Evolutionary conservation across 495 filamentous ascomycete genomes (phyloP), one percentile per base, ranked within the genome.

Genomic region (Barbatosphaeria neglecta): DNA sequence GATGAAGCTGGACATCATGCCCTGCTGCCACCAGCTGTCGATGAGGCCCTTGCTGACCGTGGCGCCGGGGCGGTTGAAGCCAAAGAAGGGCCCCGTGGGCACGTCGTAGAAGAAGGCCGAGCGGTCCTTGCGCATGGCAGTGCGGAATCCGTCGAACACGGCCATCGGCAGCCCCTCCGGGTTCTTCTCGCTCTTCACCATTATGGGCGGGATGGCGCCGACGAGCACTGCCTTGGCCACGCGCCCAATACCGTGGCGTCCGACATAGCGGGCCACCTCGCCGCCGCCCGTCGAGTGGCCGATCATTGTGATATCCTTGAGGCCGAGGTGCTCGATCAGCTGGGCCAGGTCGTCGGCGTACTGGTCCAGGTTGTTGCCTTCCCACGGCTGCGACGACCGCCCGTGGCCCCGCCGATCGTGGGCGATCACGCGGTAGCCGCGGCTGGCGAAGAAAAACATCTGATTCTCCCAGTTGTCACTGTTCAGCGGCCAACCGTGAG

Each of bases 321-420:
- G 44, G 15, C 64, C 44, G 11, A 68, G 61, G 43, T 63, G 49
- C 31, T 53, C 53, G 33, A 67, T 58, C 0, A 70, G 56, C 49
- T 61, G 58, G 13, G 57, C 22, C 8, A 70, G 61, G 42, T 70
- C 65, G 33, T 67, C 61, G 41, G 61, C 59, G 41, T 56, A 68
- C 17, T 48, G 59, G 35, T 68, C 59, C 55, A 67, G 64, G 45
- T 68, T 59, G 47, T 63, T 61, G 24, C 64, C 62, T 0, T 55
- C 35, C 65, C 67, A 70, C n/a, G 62, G 63, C 45, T 70, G 65
- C 8, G 49, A 51, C 5, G 64, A 67, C 19, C 64, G 64, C 3
- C 67, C 65, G 41, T 70, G 67, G 24, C 65, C 65, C n/a, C 65
- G 65, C 23, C 62, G 59, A 42, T 70, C 65, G 49, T 68, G 67